Percentiles rank a stretch among this genome's conserved stretches.
Conservation (phyloP, 2,329 filamentous ascomycete species). For the Colletotrichum agaves region DNA sequence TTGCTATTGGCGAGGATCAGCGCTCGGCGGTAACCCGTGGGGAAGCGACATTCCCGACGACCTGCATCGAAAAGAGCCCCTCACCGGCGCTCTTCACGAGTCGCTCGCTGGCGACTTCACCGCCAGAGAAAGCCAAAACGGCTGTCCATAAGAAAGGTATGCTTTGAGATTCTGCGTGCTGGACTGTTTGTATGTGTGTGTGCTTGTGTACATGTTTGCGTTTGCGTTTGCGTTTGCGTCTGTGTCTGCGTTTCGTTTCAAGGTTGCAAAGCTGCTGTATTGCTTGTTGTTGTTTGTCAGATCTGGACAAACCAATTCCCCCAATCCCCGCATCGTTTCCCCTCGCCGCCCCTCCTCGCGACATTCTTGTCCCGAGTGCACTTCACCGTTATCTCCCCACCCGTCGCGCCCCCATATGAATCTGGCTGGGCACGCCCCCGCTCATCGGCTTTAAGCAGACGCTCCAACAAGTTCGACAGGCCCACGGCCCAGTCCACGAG, state of each 20-base stretch:
- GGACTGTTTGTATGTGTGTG: background rate
- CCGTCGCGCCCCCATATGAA: background rate
- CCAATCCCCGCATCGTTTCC: conserved; percentile 30
- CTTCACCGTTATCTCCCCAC: conserved; percentile 5
- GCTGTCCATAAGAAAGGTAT: conserved; percentile 14
- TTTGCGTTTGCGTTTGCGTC: background rate
- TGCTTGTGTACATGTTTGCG: too few species aligned
- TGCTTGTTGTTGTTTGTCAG: background rate
- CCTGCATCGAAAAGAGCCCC: background rate
- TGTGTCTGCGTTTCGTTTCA: background rate
- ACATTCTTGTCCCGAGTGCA: conserved; percentile 33
- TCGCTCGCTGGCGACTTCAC: background rate
- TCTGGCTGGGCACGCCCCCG: conserved; percentile 5
- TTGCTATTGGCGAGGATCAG: conserved; percentile 22
- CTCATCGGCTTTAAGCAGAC: conserved; percentile 32
- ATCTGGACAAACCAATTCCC: conserved; percentile 9
- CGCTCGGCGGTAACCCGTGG: conserved; percentile 17
- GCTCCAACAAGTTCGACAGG: conserved; percentile 18
- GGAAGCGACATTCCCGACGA: conserved; percentile 10
- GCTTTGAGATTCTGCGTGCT: background rate
- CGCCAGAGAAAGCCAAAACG: background rate
- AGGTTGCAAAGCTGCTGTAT: background rate
- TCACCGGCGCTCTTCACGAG: background rate
- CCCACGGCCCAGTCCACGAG: conserved; percentile 21
- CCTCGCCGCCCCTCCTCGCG: conserved; percentile 36